Evolutionary conservation across 179 eudicot species (phyloP), one percentile per base, ranked within the genome.

Genomic region (Silene vulgaris): DNA sequence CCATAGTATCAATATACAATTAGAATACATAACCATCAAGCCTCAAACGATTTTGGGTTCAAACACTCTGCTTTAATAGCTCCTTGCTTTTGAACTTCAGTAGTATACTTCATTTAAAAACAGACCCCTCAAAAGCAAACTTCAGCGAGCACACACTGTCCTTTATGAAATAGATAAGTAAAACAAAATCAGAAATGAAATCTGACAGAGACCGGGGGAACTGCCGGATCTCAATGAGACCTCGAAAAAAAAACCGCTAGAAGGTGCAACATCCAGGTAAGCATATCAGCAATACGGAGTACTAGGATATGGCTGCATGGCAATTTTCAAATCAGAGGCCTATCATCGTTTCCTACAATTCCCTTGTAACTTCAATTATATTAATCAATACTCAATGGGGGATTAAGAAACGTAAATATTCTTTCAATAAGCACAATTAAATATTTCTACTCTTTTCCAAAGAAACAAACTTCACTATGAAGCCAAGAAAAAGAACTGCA

Each of bases 1-100:
- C 26, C 13, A 9, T 20, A 64, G 43, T n/a, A 45, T 37, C 61
- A 63, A 52, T 73, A 65, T 43, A 29, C n/a, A 52, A 12, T 69
- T 13, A 67, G 32, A 66, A 73, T 65, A 17, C 29, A 72, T 69
- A 37, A 73, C 62, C 48, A 48, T 75, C 71, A 79, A 52, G 35
- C 28, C 29, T 30, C 40, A 30, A 40, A 50, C n/a, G 56, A 50
- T 52, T 52, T 52, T 13, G 59, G 17, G 5, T 52, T 16, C 16
- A 52, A 52, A 52, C 59, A 52, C 59, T 52, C 59, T 52, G 59
- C 59, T 52, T 14, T 16, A 52, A 16, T 52, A 52, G 17, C 19
- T 52, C 59, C 16, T 52, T 52, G 59, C 17, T 52, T 52, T 52
- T 52, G 59, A 14, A 52, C 30, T 16, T 11, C 59, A 1, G 59